A percentile compares a stretch with the other conserved stretches of the same genome.
Evolutionary conservation across 139 green algal genomes (phyloP).

Genomic region (Auxenochlorella protothecoides): DNA sequence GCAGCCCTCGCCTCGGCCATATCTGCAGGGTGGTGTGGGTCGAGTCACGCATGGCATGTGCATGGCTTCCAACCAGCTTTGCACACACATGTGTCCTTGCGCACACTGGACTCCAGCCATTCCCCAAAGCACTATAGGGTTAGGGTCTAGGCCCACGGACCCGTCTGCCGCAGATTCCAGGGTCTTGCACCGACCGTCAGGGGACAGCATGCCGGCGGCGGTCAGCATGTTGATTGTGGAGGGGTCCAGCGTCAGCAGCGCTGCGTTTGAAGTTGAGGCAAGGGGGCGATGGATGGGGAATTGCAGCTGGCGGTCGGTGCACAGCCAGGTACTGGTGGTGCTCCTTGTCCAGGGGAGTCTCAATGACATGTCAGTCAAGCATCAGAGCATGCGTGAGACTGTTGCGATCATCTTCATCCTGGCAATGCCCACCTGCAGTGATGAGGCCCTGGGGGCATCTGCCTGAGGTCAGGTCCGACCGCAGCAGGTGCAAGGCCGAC

Average conservation of each 20-base stretch:
- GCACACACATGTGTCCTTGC: neutral
- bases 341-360: no score
- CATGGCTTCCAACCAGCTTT: neutral
- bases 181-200: neutral
- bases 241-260: constrained; percentile 49
- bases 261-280: neutral
- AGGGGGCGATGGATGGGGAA: no score
- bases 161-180: constrained; percentile 30
- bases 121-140: neutral
- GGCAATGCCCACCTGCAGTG: constrained; percentile 4
- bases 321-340: no score
- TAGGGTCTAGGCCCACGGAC: neutral
- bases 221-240: constrained; percentile 39
- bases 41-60: neutral
- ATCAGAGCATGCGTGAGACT: no score
- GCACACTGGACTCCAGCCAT: neutral
- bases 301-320: no score
- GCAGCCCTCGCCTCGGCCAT: no score
- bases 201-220: constrained; percentile 52
- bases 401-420: no score
- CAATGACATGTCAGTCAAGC: no score
- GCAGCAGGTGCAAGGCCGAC: constrained; percentile 33
- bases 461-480: constrained; percentile 14
- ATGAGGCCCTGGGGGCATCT: constrained; percentile 9
- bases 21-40: neutral